Conservation (phyloP, 495 filamentous ascomycete species). For the Clohesyomyces aquaticus region DNA sequence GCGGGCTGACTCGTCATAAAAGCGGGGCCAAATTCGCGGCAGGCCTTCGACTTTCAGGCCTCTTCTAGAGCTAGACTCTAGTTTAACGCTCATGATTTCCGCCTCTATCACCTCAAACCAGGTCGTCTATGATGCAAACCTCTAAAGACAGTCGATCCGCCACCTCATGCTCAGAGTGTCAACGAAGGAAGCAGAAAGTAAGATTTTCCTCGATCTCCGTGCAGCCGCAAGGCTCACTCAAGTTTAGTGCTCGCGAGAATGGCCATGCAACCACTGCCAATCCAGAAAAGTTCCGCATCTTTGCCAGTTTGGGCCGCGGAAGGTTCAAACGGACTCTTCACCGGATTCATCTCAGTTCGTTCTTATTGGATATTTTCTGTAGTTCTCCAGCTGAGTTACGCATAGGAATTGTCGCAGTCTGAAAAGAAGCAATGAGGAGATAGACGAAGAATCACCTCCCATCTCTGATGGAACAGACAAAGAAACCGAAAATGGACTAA, state of each 20-base stretch:
- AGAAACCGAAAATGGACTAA: conserved; percentile 37
- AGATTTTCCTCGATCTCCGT: background rate
- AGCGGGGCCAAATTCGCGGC: too few relatives aligned
- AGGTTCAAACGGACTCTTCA: conserved; percentile 7
- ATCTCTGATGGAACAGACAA: background rate
- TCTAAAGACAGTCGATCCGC: conserved; percentile 15
- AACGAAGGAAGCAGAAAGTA: conserved; percentile 53
- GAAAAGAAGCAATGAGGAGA: conserved; percentile 28
- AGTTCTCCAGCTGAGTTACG: background rate
- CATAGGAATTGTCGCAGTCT: conserved; percentile 2
- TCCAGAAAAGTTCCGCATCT: conserved; percentile 49
- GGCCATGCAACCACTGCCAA: conserved; percentile 53
- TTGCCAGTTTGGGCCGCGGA: conserved; percentile 46
- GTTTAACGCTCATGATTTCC: too few relatives aligned
- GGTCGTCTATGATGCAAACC: too few relatives aligned
- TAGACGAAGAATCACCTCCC: conserved; percentile 25
- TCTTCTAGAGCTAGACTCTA: too few relatives aligned
- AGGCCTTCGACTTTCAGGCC: too few relatives aligned
- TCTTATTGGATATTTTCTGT: background rate
- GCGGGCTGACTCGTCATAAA: too few relatives aligned
- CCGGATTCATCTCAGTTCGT: background rate
- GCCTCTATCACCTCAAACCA: too few relatives aligned
- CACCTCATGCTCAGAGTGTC: conserved; percentile 48
- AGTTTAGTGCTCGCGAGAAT: conserved; percentile 50
- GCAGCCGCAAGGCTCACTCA: conserved; percentile 4